Evolutionary conservation across 169 alveolate genomes (phyloP), one percentile per base, ranked within the genome.

Genomic region (Plasmodium relictum): DNA sequence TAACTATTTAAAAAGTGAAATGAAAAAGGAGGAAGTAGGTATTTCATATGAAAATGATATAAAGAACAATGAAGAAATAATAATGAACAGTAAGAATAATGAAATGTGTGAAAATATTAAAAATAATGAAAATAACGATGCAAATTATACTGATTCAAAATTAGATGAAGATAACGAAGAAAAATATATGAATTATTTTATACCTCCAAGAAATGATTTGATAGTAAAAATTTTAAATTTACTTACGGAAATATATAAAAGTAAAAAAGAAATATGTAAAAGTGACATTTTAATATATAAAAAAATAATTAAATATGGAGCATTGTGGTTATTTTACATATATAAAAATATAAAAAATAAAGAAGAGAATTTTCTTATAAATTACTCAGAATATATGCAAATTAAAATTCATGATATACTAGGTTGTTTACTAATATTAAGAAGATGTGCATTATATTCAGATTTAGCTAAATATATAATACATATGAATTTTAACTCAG

Each of bases 251-350:
- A 8, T 56, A 24, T 86, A 86, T 31, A 86, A 86, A 86, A 66
- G 20, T 0, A 61, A 63, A 70, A 86, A 71, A 71, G 58, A 52
- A 44, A 69, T 86, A 58, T 7, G 12, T 41, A 58, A 48, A 41
- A 63, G 61, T 16, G 42, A 86, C 45, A 58, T 63, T 6, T 20
- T 22, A 26, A 37, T 45, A 22, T 86, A 44, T 86, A 72, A 73
- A 73, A 86, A 86, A 86, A 86, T 86, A 26, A 71, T 86, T 48
- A 86, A 86, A 71, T 86, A 16, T 59, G 92, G 92, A 16, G 85
- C 73, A 12, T 58, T 86, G 87, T 86, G 92, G 92, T 14, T 86
- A 10, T 86, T 86, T 42, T 86, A 86, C 41, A 72, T 86, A 12
- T 86, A 59, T 52, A 44, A 69, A 42, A 42, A 70, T 31, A 71